Conservation (phyloP, 1,284 basidiomycete species). For the Sanguinoderma infundibulare region DNA sequence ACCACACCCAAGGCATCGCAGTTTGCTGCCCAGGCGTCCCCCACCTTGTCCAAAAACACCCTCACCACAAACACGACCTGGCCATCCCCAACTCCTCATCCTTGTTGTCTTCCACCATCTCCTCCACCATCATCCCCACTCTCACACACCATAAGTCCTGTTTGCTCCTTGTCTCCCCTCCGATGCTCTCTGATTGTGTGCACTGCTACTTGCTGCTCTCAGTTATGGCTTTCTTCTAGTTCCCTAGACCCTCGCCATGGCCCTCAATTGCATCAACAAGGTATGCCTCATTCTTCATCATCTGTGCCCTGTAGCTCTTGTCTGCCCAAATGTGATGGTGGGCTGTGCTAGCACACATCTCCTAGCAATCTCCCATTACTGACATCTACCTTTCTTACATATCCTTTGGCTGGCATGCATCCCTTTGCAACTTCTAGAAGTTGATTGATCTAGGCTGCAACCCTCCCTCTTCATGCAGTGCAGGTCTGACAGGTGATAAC, state of each 20-base stretch:
- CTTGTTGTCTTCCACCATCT: constrained; percentile 33
- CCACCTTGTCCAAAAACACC: too few relatives aligned
- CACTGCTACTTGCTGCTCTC: neutral
- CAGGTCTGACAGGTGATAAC: constrained; percentile 94
- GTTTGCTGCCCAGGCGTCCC: too few relatives aligned
- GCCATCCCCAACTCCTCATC: too few relatives aligned
- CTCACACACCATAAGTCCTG: constrained; percentile 24
- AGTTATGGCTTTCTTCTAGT: constrained; percentile 33
- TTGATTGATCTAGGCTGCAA: constrained; percentile 97
- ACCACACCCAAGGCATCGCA: too few relatives aligned
- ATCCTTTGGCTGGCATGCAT: neutral
- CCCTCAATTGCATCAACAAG: constrained; percentile 99
- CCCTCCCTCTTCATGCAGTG: constrained; percentile 96
- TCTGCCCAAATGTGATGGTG: constrained; percentile 13
- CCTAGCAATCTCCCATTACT: constrained; percentile 17
- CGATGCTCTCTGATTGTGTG: constrained; percentile 34
- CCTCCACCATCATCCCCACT: constrained; percentile 22
- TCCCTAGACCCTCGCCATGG: constrained; percentile 61
- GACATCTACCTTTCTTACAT: constrained; percentile 20
- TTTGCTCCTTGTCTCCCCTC: neutral
- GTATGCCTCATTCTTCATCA: constrained; percentile 47
- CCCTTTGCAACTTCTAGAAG: constrained; percentile 61
- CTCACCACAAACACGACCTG: too few relatives aligned
- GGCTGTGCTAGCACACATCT: constrained; percentile 17
- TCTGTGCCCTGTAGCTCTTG: constrained; percentile 20